phyloP scores from a whole-genome alignment of 1,139 yeast species.

The Lodderomyces theae region DNA sequence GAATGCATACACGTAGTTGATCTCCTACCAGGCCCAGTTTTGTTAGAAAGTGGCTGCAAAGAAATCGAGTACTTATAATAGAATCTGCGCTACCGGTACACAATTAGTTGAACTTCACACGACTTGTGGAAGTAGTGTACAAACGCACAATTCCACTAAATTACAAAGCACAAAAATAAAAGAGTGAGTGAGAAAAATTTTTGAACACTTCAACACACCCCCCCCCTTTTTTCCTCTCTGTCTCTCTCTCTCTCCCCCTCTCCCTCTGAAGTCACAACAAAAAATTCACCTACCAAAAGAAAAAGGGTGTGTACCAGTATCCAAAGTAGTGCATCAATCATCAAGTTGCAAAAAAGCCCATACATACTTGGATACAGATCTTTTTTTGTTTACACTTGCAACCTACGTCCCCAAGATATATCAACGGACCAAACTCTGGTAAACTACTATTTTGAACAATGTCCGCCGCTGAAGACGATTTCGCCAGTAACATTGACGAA shows the following conservation, averaged over 20 bases:
- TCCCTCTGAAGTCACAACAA: too few relatives aligned
- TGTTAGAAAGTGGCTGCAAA: neutral
- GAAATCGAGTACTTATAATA: neutral
- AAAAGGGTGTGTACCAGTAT: conserved; percentile 11
- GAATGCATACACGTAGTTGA: too few relatives aligned
- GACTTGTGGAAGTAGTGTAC: neutral
- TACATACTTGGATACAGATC: neutral
- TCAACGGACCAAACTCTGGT: too few relatives aligned
- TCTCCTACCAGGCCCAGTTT: too few relatives aligned
- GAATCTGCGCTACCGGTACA: neutral
- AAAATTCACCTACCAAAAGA: too few relatives aligned
- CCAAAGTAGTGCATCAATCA: conserved; percentile 13
- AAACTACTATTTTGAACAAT: too few relatives aligned
- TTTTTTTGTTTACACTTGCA: too few relatives aligned
- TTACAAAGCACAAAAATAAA: neutral
- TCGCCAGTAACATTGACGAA: conserved; percentile 45
- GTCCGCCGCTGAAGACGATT: conserved; percentile 31
- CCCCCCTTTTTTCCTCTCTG: too few relatives aligned
- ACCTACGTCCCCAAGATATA: too few relatives aligned
- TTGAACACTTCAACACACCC: conserved; percentile 7
- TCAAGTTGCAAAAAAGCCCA: conserved; percentile 15
- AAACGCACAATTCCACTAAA: neutral
- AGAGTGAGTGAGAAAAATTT: conserved; percentile 1
- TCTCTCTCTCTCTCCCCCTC: neutral
- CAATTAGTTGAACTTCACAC: neutral